Base-by-base conservation (phyloP, 2,329 filamentous ascomycete genomes). In the Hypoxylon sp. region DNA sequence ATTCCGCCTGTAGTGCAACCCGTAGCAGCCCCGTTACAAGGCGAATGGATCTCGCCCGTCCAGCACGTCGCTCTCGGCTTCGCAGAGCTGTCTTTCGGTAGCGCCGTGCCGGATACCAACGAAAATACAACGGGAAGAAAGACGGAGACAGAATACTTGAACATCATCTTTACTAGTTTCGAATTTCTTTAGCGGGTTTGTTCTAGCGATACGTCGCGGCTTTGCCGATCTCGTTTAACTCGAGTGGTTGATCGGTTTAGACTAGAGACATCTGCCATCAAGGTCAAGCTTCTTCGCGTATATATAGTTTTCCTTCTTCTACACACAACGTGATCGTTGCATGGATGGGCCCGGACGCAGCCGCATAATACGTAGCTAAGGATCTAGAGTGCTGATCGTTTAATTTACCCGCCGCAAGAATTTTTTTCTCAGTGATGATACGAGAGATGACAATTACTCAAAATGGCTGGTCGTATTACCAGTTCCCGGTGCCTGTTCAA, bases 1-100 rank as follows among this genome's bases (percentile, higher is more conserved):
- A 71, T 67, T 11, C 69, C 69, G 21, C 61, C 64, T 2, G 46
- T 32, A 45, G 67, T 69, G 25, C 69, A 71, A 6, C 69, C 69
- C 2, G 50, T 53, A 10, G 56, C 49, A n/a, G 41, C 49, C 2
- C 62, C 62, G 6, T 69, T n/a, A 32, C 69, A 71, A 13, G 63
- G 49, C 7, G 46, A 60, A 23, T 69, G 67, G 23, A 69, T 69
- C n/a, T 63, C n/a, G 3, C 69, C 69, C 1, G 53, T 46, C 69
- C 69, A 71, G 53, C 69, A 71, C 11, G 45, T 25, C 11, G 49
- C 43, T 11, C n/a, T 55, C n/a, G 17, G 46, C n/a, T 9, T 55
- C 34, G 14, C 13, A 36, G 14, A 6, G 4, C 34, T 36, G 34
- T n/a, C 34, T n/a, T 36, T n/a, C 1, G 62, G 60, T 7, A 66